phyloP scores from a whole-genome alignment of 345 rosid genomes.

The Ailanthus altissimus region DNA sequence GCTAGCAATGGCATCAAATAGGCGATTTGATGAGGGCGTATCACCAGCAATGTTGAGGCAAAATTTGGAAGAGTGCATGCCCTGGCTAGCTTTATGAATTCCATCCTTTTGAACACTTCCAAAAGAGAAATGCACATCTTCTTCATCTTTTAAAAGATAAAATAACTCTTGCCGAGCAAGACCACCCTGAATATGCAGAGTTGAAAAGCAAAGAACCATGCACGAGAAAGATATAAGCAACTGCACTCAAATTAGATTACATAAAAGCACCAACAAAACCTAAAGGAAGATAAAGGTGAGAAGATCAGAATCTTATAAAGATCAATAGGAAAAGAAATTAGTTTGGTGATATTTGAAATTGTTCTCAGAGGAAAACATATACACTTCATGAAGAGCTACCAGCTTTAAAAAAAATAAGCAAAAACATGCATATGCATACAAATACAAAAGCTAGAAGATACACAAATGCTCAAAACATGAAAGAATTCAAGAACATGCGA shows the following conservation, averaged over 20 bases:
- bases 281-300: background rate
- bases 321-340: background rate
- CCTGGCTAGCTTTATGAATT: slow-evolving; percentile 58
- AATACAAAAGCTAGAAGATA: background rate
- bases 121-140: slow-evolving; percentile 82
- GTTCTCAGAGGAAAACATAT: background rate
- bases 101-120: slow-evolving; percentile 80
- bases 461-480: background rate
- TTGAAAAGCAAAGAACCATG: slow-evolving; percentile 3
- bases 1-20: slow-evolving; percentile 93
- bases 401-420: background rate
- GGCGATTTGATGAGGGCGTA: slow-evolving; percentile 96
- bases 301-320: background rate
- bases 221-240: background rate
- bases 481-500: slow-evolving; percentile 3
- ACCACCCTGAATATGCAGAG: slow-evolving; percentile 64
- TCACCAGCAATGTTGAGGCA: slow-evolving; percentile 98
- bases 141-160: slow-evolving; percentile 71
- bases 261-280: background rate
- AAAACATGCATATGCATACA: background rate
- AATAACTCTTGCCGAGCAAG: slow-evolving; percentile 76
- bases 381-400: background rate
- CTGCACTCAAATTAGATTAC: background rate
- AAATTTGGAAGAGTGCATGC: slow-evolving; percentile 87
- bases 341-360: background rate